Base-by-base conservation (phyloP, 2,329 filamentous ascomycete species). In the Nannizziopsis arthrosporioides region DNA sequence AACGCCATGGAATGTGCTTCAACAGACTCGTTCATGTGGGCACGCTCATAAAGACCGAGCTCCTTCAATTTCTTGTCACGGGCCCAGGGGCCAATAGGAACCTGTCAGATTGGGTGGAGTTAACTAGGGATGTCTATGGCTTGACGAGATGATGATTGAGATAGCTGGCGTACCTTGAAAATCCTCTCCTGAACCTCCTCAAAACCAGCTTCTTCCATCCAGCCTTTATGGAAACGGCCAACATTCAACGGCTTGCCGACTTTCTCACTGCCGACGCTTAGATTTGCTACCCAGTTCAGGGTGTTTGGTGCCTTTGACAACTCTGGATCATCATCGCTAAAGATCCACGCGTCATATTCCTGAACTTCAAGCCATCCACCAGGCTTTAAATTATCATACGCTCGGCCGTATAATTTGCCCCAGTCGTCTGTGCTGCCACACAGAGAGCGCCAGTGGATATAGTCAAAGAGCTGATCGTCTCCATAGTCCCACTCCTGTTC, bases 401-500 rank as follows among this genome's bases (percentile, higher is more conserved):
- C 62, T 35, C 43, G 40, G 4, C 27, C 11, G 18, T 48, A 48
- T 19, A 49, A 77, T 74, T 10, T 61, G 60, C 11, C 10, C 46
- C 46, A 51, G 82, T 72, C 6, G 83, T 63, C 9, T 70, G 63
- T 15, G 68, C 66, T 66, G 78, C 83, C 54, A 79, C 72, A 1
- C 68, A 62, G 53, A 82, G 73, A 42, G 73, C 71, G 15, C 80
- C 80, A 1, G 61, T 81, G 79, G 49, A 83, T 72, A 51, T 75
- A 74, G 61, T 82, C 78, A 56, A 81, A 72, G 54, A 70, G 57
- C 38, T 47, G 7, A 8, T 47, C 36, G 48, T 70, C 56, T 65
- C 65, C 77, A 59, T 65, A 75, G 66, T 50, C 42, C 77, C 78
- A 80, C 48, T 82, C 74, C 1, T 72, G 68, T 57, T 80, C 77